Base-by-base conservation (phyloP, 257 asterid genomes). In the Ligustrum vulgare region DNA sequence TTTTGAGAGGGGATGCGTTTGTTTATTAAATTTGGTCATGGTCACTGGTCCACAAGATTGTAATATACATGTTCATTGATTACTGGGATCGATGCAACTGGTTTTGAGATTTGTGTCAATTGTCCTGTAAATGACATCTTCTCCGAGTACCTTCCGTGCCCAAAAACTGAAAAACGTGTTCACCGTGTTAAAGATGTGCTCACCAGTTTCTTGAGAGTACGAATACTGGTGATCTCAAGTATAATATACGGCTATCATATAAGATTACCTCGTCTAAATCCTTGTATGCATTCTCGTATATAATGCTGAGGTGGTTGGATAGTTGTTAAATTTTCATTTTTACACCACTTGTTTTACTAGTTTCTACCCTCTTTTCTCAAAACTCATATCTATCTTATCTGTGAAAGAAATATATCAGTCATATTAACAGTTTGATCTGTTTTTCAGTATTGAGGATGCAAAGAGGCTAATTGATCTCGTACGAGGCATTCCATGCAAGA, bases 401-500 rank as follows among this genome's bases (percentile, higher is more conserved):
- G 16, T 58, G 32, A 58, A 23, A 54, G 63, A 58, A 23, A 58
- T 8, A 58, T 8, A 8, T 20, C 2, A 6, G 31, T 23, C 22
- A 8, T 23, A 58, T 43, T 34, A 41, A 22, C 35, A 5, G 62
- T 34, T 51, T 31, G 49, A 62, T 45, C 11, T 25, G 6, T 69
- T 51, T 41, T 78, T 75, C 94, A 94, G 99, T 67, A 65, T 82
- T 3, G 98, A 86, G 71, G 99, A 94, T 75, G 98, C 99, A 1
- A 82, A 89, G 84, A 89, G 99, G 83, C 80, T 94, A 49, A 83
- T 88, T 49, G 76, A 84, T 74, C 94, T 94, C 5, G 91, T 91
- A 67, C 85, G 75, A 80, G 98, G 92, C 72, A 92, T 94, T 77
- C 99, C 99, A 16, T 94, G 98, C 96, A 94, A 94, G 94, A 92